These are phyloP conservation scores for Ophiostoma angusticollis DNA, from an alignment of 2,329 filamentous ascomycete genomes.

Conservation along the genomic window DNA sequence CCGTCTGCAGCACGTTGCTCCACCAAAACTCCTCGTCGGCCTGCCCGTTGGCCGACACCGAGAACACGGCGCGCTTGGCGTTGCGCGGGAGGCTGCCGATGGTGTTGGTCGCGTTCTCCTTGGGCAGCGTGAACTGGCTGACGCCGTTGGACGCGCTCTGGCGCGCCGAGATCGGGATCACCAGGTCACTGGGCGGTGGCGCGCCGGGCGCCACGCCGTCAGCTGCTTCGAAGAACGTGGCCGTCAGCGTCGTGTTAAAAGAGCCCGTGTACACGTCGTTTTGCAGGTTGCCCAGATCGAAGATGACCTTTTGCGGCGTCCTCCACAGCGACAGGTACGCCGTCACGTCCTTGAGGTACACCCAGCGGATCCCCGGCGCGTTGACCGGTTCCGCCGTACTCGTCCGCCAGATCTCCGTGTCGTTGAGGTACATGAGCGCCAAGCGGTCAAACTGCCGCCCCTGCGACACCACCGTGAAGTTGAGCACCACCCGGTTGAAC, in stretches of 20 bases:
- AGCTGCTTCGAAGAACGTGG: constrained; percentile 48
- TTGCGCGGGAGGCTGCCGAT: constrained; percentile 50
- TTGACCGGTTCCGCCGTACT: constrained; percentile 67
- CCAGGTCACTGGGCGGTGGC: constrained; percentile 43
- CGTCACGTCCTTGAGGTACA: constrained; percentile 68
- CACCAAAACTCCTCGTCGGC: constrained; percentile 75
- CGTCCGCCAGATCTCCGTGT: constrained; percentile 71
- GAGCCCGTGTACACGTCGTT: constrained; percentile 57
- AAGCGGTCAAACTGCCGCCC: constrained; percentile 68
- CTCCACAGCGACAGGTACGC: constrained; percentile 57
- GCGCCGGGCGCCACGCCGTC: constrained; percentile 24
- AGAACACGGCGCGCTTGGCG: constrained; percentile 55
- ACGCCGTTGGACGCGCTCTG: constrained; percentile 34
- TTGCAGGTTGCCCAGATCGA: constrained; percentile 65
- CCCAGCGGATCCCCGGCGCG: constrained; percentile 57
- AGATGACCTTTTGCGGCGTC: constrained; percentile 58
- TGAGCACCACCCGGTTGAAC: constrained; percentile 65
- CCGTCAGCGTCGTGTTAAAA: constrained; percentile 63
- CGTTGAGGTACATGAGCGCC: constrained; percentile 61
- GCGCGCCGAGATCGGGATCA: constrained; percentile 53
- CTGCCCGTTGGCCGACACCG: constrained; percentile 67
- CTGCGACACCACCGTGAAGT: constrained; percentile 58
- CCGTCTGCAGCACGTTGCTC: constrained; percentile 57
- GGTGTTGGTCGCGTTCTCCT: constrained; percentile 44
- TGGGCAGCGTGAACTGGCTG: constrained; percentile 57